Evolutionary conservation across 495 filamentous ascomycete genomes (phyloP), one percentile per base, ranked within the genome.

Genomic region (Podospora pseudoanserina): DNA sequence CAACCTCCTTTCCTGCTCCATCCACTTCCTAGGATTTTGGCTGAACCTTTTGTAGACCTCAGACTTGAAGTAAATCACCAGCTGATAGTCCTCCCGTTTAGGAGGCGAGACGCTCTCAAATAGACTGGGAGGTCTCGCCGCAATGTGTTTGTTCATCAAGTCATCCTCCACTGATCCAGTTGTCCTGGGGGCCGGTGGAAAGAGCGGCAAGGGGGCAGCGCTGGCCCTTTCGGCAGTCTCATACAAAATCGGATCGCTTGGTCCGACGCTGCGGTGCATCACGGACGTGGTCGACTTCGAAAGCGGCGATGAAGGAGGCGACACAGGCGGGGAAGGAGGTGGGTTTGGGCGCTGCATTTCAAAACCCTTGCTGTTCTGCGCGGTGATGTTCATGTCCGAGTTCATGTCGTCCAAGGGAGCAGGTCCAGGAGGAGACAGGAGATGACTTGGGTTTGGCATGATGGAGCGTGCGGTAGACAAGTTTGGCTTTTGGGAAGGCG

Each of bases 401-500:
- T 91, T 92, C 59, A 74, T 86, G 59, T 92, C 61, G 32, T 63
- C 90, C 62, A 87, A 79, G 23, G 86, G 85, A 70, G 86, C 82
- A 9, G 82, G 79, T 73, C 91, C 90, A 60, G 91, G 91, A 26
- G 91, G 91, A 49, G 91, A 93, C 87, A 93, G 90, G 53, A 93
- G 83, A 75, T 84, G 91, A 73, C 84, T 80, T 65, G 82, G 80
- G 68, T 74, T 67, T 44, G 15, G 49, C 62, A 68, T 16, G 62
- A 58, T 28, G 19, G 49, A 11, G 60, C 65, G 65, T 56, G 67
- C 18, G 55, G 55, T n/a, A 39, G 66, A 56, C 65, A 63, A 19
- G 30, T 63, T 27, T 28, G 61, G 19, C 19, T 30, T 63, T 63
- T 30, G 30, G 27, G 61, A 39, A 27, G 15, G 61, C 11, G 61